Evolutionary conservation across 225 moss, liverwort and hornwort genomes (phyloP).

Genomic region (Ulota crispa): DNA sequence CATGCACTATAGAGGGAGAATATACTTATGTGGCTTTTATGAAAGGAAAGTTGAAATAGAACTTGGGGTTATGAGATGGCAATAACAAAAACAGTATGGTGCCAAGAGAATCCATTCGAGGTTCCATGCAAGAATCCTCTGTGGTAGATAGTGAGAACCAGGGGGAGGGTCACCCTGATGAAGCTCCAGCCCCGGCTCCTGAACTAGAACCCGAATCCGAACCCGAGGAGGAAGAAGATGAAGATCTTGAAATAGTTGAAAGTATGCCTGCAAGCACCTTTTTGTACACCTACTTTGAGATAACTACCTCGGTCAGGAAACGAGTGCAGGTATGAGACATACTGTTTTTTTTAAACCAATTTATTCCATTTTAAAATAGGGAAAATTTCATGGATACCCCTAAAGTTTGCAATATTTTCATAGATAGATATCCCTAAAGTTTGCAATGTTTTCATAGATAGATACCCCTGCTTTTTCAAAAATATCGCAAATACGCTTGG

Average conservation of each 20-base stretch:
- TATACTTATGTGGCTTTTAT: background rate
- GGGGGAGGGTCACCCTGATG: background rate
- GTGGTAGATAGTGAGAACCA: constrained; percentile 22
- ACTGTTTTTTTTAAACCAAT: too few relatives aligned
- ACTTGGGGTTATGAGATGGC: background rate
- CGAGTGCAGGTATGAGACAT: constrained; percentile 48
- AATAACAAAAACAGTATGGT: background rate
- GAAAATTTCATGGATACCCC: too few relatives aligned
- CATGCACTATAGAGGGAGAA: too few relatives aligned
- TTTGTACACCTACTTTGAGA: constrained; percentile 55
- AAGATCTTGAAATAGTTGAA: constrained; percentile 55
- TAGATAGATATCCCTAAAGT: too few relatives aligned
- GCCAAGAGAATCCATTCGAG: constrained; percentile 8
- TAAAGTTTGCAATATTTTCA: too few relatives aligned
- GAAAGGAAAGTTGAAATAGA: background rate
- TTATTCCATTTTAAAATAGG: too few relatives aligned
- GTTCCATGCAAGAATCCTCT: constrained; percentile 13
- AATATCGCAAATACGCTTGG: too few relatives aligned
- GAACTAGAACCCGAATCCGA: fast-evolving
- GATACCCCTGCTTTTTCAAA: too few relatives aligned
- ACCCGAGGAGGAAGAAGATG: background rate
- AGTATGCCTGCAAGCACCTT: constrained; percentile 39
- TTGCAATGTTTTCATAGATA: too few relatives aligned
- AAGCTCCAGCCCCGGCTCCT: fast-evolving
- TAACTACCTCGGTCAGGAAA: constrained; percentile 73